Percentiles rank a stretch among this genome's conserved stretches.
These are phyloP conservation scores for Klebsormidium nitens DNA, from an alignment of 139 green algal species.

Conservation along the genomic window DNA sequence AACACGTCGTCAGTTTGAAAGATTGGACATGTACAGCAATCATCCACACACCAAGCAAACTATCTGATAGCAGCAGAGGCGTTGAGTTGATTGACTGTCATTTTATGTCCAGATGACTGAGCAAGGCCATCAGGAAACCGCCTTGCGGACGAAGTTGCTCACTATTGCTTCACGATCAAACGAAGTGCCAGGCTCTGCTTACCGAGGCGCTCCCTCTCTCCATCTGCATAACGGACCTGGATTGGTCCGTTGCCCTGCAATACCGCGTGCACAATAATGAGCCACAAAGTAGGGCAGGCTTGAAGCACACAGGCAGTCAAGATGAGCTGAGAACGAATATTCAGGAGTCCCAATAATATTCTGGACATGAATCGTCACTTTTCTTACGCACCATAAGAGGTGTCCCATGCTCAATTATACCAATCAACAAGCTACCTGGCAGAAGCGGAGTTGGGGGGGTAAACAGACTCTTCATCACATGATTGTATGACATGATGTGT, in stretches of 20 bases:
- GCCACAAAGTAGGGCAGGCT: too few relatives aligned
- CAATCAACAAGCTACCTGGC: too few relatives aligned
- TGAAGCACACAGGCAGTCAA: too few relatives aligned
- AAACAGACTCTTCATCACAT: too few relatives aligned
- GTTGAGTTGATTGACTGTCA: not conserved
- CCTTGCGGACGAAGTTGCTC: not conserved
- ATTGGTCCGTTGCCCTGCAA: conserved; percentile 22
- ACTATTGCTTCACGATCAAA: not conserved
- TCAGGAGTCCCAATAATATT: too few relatives aligned
- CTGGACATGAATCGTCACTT: too few relatives aligned
- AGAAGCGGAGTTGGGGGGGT: too few relatives aligned
- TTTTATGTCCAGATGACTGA: not conserved
- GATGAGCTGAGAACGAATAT: too few relatives aligned
- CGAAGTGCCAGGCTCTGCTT: not conserved
- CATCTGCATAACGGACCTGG: conserved; percentile 38
- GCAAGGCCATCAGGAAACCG: not conserved
- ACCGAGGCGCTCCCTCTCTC: conserved; percentile 31
- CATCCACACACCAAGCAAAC: conserved; percentile 19
- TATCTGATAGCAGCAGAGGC: not conserved
- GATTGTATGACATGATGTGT: too few relatives aligned
- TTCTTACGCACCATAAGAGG: too few relatives aligned
- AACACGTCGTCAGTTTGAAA: not conserved
- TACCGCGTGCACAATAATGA: too few relatives aligned
- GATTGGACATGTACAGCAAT: not conserved
- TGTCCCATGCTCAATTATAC: too few relatives aligned